Conservation (phyloP, 2,329 filamentous ascomycete species). For the Colletotrichum siamense region DNA sequence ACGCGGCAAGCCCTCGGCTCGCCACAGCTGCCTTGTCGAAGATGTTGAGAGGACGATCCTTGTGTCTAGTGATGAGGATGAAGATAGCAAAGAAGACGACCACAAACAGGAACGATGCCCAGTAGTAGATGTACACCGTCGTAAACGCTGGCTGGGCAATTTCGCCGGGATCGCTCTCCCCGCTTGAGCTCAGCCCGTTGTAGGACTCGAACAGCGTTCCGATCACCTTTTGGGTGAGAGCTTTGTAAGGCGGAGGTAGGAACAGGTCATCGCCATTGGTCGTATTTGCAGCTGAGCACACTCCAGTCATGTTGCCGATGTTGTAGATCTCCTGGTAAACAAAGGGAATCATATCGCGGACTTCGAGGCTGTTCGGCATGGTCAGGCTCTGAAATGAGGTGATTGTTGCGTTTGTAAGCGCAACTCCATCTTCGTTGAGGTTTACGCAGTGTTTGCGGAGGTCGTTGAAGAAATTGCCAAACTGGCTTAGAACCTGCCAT, state of each 20-base stretch:
- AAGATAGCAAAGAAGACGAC: slow-evolving; percentile 7
- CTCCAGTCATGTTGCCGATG: slow-evolving; percentile 4
- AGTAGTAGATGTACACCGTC: slow-evolving; percentile 18
- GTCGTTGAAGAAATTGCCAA: neutral
- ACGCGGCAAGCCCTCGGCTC: neutral
- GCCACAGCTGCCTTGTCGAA: slow-evolving; percentile 9
- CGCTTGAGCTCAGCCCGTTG: neutral
- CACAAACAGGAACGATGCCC: slow-evolving; percentile 9
- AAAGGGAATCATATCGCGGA: neutral
- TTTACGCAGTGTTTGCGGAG: neutral
- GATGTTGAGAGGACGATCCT: slow-evolving; percentile 12
- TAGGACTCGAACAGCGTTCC: slow-evolving; percentile 6
- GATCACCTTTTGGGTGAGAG: neutral
- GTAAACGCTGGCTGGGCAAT: slow-evolving; percentile 7
- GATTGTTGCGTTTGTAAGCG: neutral
- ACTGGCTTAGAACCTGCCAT: slow-evolving; percentile 11
- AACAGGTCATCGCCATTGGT: neutral
- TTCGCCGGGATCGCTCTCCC: neutral
- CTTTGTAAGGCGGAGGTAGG: neutral
- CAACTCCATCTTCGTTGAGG: slow-evolving; percentile 2
- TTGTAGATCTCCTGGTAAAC: slow-evolving; percentile 10
- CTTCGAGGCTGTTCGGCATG: slow-evolving; percentile 7
- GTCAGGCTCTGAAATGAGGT: neutral
- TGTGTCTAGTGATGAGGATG: slow-evolving; percentile 12
- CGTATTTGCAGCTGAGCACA: neutral